These are phyloP conservation scores for Tricharina praecox DNA, from an alignment of 495 filamentous ascomycete genomes.

Conservation along the genomic window DNA sequence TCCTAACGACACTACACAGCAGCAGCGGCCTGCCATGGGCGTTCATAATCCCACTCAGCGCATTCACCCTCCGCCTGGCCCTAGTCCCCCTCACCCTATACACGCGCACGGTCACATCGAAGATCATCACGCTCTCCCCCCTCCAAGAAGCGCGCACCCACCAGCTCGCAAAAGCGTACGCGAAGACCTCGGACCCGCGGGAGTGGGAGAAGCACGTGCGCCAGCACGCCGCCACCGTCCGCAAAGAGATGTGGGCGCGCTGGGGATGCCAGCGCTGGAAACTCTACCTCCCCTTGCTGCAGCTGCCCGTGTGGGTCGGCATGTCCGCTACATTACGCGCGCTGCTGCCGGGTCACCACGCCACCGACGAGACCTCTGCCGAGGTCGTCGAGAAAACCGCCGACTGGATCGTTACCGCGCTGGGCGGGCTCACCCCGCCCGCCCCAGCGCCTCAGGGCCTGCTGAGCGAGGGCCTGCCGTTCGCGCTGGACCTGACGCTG, in stretches of 20 bases:
- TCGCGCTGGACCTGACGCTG: constrained; percentile 60
- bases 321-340: constrained; percentile 50
- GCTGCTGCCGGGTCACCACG: constrained; percentile 38
- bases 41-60: constrained; percentile 50
- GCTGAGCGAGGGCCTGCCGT: constrained; percentile 53
- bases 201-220: constrained; percentile 15
- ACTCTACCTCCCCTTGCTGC: constrained; percentile 29
- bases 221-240: constrained; percentile 24
- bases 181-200: constrained; percentile 14
- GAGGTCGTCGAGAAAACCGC: no score
- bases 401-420: constrained; percentile 20
- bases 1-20: constrained; percentile 46
- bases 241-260: constrained; percentile 29
- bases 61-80: constrained; percentile 41
- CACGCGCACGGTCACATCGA: constrained; percentile 30
- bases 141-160: constrained; percentile 36
- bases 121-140: constrained; percentile 33
- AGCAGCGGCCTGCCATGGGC: constrained; percentile 50
- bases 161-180: constrained; percentile 17
- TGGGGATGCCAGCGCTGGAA: constrained; percentile 39
- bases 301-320: constrained; percentile 51
- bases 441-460: constrained; percentile 32
- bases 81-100: constrained; percentile 44
- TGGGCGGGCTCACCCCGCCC: constrained; percentile 17
- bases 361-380: no score